Evolutionary conservation across 2,329 filamentous ascomycete species (phyloP).

Genomic region (Colletotrichum godetiae): DNA sequence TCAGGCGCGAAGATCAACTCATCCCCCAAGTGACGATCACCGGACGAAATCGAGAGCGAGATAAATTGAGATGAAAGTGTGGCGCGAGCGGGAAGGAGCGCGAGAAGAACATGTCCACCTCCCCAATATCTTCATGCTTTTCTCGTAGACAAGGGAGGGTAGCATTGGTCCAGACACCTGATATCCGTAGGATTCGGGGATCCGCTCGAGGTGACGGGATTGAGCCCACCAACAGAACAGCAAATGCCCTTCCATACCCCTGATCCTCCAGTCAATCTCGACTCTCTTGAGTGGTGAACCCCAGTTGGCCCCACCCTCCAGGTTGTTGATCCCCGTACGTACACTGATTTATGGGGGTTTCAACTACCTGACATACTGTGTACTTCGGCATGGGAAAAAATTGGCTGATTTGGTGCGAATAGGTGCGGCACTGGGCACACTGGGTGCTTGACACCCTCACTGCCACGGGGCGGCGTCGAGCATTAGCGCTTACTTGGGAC

Average conservation of each 20-base stretch:
- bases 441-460: slow-evolving; percentile 11
- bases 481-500: slow-evolving; percentile 27
- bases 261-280: slow-evolving; percentile 7
- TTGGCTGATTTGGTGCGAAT: background rate
- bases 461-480: slow-evolving; percentile 13
- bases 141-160: background rate
- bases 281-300: background rate
- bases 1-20: background rate
- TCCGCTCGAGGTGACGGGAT: slow-evolving; percentile 2
- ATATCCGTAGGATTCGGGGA: slow-evolving; percentile 1
- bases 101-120: background rate
- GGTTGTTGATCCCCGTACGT: slow-evolving; percentile 11
- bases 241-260: background rate
- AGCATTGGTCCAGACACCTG: slow-evolving; percentile 7
- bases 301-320: too few species aligned
- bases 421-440: background rate
- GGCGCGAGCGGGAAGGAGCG: background rate
- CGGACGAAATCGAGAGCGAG: background rate
- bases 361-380: too few species aligned
- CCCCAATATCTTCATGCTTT: background rate
- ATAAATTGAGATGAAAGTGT: background rate
- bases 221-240: background rate
- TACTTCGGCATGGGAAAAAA: background rate
- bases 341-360: slow-evolving; percentile 4
- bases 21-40: slow-evolving; percentile 2